Percentiles rank a stretch among this genome's conserved stretches.
phyloP scores from a whole-genome alignment of 2,329 filamentous ascomycete species.

The Fusarium keratoplasticum region DNA sequence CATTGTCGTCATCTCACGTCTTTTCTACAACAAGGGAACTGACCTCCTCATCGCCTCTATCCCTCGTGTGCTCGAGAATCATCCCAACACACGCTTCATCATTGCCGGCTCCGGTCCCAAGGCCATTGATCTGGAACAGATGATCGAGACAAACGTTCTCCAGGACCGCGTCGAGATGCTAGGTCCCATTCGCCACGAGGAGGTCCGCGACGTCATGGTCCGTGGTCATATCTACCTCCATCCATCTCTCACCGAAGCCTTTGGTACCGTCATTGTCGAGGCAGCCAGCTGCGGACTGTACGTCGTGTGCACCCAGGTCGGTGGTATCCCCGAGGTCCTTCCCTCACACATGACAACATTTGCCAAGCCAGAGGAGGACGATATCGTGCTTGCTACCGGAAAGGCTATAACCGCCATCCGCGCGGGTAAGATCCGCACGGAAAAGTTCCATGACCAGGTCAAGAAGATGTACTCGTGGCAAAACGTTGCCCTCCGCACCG shows the following conservation, averaged over 20 bases:
- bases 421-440: constrained; percentile 87
- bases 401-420: constrained; percentile 89
- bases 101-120: constrained; percentile 97
- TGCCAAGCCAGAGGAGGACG: constrained; percentile 95
- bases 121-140: constrained; percentile 97
- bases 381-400: constrained; percentile 89
- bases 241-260: constrained; percentile 94
- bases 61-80: constrained; percentile 86
- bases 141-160: constrained; percentile 93
- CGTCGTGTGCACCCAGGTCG: constrained; percentile 95
- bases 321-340: constrained; percentile 95
- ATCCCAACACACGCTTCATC: constrained; percentile 95
- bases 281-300: constrained; percentile 96
- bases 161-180: constrained; percentile 95
- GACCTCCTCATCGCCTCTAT: constrained; percentile 97
- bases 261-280: constrained; percentile 97
- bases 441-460: constrained; percentile 96
- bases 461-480: constrained; percentile 99
- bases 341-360: constrained; percentile 98
- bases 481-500: constrained; percentile 92
- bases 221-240: constrained; percentile 96
- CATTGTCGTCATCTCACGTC: constrained; percentile 94
- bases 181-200: constrained; percentile 92
- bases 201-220: constrained; percentile 97
- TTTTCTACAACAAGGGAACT: constrained; percentile 99